These are phyloP conservation scores for Psilocybe cyanescens DNA, from an alignment of 768 basidiomycete genomes.

Conservation along the genomic window DNA sequence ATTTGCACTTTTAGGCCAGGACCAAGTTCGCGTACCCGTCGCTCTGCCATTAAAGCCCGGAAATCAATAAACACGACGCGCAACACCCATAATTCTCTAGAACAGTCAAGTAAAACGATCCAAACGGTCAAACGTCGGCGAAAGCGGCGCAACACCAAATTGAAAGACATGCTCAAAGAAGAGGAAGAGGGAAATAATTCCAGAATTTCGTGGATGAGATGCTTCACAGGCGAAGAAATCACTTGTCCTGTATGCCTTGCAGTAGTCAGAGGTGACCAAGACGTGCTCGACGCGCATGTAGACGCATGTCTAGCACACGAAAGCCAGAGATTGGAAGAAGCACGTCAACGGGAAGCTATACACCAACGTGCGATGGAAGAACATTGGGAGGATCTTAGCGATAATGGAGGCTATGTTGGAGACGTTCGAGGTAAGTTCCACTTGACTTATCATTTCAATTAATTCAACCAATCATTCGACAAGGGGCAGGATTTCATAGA, in stretches of 20 bases:
- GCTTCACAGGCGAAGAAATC: constrained; percentile 42
- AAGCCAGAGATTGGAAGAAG: constrained; percentile 44
- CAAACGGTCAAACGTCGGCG: constrained; percentile 68
- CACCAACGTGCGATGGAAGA: constrained; percentile 30
- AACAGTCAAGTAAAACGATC: constrained; percentile 56
- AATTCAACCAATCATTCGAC: neutral
- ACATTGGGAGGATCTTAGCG: constrained; percentile 33
- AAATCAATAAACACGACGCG: constrained; percentile 35
- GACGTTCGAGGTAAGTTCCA: constrained; percentile 47
- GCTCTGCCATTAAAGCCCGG: constrained; percentile 43
- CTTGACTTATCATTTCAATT: constrained; percentile 11
- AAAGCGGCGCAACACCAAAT: constrained; percentile 65
- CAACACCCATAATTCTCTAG: constrained; percentile 30
- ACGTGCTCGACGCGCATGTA: constrained; percentile 81
- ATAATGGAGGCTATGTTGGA: constrained; percentile 46
- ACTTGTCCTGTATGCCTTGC: constrained; percentile 74
- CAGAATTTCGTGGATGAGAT: constrained; percentile 32
- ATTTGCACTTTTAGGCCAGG: constrained; percentile 28
- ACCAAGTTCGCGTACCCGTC: constrained; percentile 38
- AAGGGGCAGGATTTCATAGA: constrained; percentile 75
- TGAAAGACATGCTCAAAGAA: constrained; percentile 70
- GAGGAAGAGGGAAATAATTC: constrained; percentile 48
- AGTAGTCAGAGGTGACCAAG: constrained; percentile 64
- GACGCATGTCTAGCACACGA: constrained; percentile 76
- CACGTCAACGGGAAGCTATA: constrained; percentile 39